phyloP scores from a whole-genome alignment of 2,329 filamentous ascomycete species.

The Ophiostoma montium region DNA sequence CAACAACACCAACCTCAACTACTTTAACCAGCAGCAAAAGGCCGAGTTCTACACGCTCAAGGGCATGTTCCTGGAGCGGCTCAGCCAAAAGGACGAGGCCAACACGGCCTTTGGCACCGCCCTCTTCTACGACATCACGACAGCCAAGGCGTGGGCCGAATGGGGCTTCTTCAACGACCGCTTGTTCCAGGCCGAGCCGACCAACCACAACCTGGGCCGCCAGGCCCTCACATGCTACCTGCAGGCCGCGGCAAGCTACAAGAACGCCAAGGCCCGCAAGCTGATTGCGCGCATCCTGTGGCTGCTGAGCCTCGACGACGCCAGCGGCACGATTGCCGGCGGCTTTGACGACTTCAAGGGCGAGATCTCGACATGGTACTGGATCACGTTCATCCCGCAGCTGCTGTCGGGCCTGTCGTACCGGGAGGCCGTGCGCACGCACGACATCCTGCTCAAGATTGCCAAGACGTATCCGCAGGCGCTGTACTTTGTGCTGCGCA shows the following conservation, averaged over 20 bases:
- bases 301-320: slow-evolving; percentile 86
- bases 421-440: slow-evolving; percentile 77
- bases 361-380: slow-evolving; percentile 97
- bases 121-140: slow-evolving; percentile 85
- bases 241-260: slow-evolving; percentile 90
- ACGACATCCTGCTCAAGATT: slow-evolving; percentile 78
- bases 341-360: slow-evolving; percentile 96
- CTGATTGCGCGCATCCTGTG: slow-evolving; percentile 86
- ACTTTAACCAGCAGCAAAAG: slow-evolving; percentile 92
- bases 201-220: slow-evolving; percentile 67
- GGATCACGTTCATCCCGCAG: slow-evolving; percentile 98
- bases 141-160: slow-evolving; percentile 96
- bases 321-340: slow-evolving; percentile 65
- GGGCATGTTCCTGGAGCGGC: slow-evolving; percentile 96
- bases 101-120: slow-evolving; percentile 91
- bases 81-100: slow-evolving; percentile 79
- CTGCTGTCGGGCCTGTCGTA: slow-evolving; percentile 82
- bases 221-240: slow-evolving; percentile 93
- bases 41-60: slow-evolving; percentile 98
- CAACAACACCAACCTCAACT: slow-evolving; percentile 98
- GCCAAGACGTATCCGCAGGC: slow-evolving; percentile 93
- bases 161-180: slow-evolving; percentile 98
- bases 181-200: slow-evolving; percentile 82
- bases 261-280: slow-evolving; percentile 92
- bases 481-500: slow-evolving; percentile 88